Evolutionary conservation across 371 early-diverging fungal species (phyloP).

Genomic region (Mucor racemosus): DNA sequence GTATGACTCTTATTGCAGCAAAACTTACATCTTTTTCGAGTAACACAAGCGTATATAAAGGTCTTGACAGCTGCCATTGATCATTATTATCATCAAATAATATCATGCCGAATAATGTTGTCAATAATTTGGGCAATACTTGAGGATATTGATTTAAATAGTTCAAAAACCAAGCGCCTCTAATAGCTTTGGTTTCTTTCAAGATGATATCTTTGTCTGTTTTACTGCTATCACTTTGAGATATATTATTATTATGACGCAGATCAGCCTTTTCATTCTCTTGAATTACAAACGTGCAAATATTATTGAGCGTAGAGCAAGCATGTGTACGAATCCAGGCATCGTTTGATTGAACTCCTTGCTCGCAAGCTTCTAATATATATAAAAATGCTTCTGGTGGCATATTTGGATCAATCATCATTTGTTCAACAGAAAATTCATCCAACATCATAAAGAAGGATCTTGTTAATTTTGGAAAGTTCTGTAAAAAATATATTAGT

Average conservation of each 20-base stretch:
- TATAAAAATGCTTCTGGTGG: constrained; percentile 55
- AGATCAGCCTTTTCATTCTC: constrained; percentile 48
- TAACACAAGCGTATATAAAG: constrained; percentile 77
- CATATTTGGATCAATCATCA: constrained; percentile 58
- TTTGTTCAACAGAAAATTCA: constrained; percentile 63
- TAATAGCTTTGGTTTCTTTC: not conserved
- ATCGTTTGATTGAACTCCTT: constrained; percentile 54
- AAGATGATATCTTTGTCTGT: constrained; percentile 5
- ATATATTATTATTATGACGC: not conserved
- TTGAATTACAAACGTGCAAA: constrained; percentile 70
- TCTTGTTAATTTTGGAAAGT: constrained; percentile 63
- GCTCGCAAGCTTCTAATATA: constrained; percentile 59
- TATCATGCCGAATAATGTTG: constrained; percentile 68
- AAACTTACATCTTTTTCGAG: constrained; percentile 68
- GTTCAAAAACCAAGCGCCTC: constrained; percentile 48
- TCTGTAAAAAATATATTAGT: constrained; percentile 34
- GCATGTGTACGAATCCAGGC: constrained; percentile 63
- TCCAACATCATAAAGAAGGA: constrained; percentile 65
- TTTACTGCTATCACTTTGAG: not conserved
- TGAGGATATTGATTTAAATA: constrained; percentile 56
- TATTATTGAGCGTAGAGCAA: constrained; percentile 71
- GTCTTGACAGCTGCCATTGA: constrained; percentile 84
- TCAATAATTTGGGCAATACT: constrained; percentile 61
- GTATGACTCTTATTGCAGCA: not conserved
- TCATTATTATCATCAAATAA: constrained; percentile 79